These are phyloP conservation scores for Amphirosellinia nigrospora DNA, from an alignment of 495 filamentous ascomycete species.

Conservation along the genomic window DNA sequence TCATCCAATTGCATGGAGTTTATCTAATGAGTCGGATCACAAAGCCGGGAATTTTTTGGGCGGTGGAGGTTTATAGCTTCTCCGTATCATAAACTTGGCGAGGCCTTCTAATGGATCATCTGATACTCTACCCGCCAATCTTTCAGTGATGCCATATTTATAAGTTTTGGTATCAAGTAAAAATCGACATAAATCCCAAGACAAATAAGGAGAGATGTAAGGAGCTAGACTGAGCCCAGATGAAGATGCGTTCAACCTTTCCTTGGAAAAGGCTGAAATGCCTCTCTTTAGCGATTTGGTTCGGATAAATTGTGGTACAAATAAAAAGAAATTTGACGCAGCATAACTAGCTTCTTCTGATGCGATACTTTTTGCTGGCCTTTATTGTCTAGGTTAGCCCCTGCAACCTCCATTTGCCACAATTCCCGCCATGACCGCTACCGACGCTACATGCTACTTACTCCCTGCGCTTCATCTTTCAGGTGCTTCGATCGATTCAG, in stretches of 20 bases:
- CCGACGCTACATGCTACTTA: background rate
- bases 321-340: background rate
- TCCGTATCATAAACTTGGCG: conserved; percentile 1
- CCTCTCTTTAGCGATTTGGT: background rate
- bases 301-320: background rate
- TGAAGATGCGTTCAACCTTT: background rate
- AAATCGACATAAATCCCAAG: no score
- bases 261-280: background rate
- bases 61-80: background rate
- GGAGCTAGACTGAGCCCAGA: background rate
- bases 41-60: background rate
- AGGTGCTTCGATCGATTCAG: conserved; percentile 35
- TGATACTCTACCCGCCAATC: background rate
- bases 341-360: background rate
- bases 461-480: conserved; percentile 9
- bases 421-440: background rate
- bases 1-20: background rate
- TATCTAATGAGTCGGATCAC: background rate
- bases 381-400: background rate
- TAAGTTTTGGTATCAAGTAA: background rate
- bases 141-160: background rate
- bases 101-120: background rate
- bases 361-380: background rate
- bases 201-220: background rate
- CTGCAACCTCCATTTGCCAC: background rate